Percentiles rank a stretch among this genome's conserved stretches.
Conservation (phyloP, 768 basidiomycete species). For the Russula compacta region DNA sequence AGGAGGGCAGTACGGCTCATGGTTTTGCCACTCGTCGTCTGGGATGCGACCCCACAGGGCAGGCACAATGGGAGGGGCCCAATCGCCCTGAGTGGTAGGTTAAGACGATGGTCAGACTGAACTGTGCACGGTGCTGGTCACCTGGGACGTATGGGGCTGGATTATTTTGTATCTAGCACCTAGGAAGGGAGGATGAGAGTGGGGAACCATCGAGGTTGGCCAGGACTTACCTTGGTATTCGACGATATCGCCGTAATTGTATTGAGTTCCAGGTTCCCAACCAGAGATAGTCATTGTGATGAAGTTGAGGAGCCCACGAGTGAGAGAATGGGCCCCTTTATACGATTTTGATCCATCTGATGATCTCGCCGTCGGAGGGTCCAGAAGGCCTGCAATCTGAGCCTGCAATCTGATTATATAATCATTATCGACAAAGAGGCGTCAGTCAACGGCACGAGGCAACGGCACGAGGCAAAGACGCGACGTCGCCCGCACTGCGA, state of each 20-base stretch:
- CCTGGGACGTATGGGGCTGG: slow-evolving; percentile 64
- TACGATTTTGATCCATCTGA: not conserved
- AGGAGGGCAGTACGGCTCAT: slow-evolving; percentile 8
- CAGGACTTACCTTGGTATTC: slow-evolving; percentile 39
- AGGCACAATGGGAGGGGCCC: slow-evolving; percentile 54
- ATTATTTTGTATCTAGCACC: slow-evolving; percentile 59
- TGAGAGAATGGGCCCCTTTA: not conserved
- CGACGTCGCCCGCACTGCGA: not conserved
- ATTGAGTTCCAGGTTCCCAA: slow-evolving; percentile 60
- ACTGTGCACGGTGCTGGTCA: slow-evolving; percentile 19
- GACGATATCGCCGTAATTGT: slow-evolving; percentile 47
- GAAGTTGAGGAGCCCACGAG: not conserved
- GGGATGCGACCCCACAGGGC: slow-evolving; percentile 57
- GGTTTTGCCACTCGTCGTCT: slow-evolving; percentile 22
- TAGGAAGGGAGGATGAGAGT: slow-evolving; percentile 20
- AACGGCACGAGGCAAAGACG: not conserved
- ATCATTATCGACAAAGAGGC: not conserved
- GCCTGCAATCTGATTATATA: not conserved
- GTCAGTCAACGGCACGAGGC: not conserved
- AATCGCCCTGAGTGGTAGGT: slow-evolving; percentile 41
- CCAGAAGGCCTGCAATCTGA: too few relatives aligned
- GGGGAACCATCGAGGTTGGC: slow-evolving; percentile 1
- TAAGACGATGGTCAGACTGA: not conserved
- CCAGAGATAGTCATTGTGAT: slow-evolving; percentile 31
- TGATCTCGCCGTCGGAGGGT: not conserved